Evolutionary conservation across 2,329 filamentous ascomycete genomes (phyloP).

Genomic region (Ambrosiella xylebori): DNA sequence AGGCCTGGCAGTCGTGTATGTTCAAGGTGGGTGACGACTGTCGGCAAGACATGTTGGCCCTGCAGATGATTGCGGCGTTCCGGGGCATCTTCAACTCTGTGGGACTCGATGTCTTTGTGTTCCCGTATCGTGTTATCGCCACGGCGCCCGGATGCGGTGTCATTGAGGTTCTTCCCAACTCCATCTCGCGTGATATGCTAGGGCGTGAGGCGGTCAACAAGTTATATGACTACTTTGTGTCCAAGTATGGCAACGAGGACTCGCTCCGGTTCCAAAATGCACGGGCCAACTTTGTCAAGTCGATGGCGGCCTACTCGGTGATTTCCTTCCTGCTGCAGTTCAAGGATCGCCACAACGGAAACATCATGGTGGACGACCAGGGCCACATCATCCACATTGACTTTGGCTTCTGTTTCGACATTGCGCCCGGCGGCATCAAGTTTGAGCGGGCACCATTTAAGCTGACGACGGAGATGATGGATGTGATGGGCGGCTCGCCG

Average conservation of each 20-base stretch:
- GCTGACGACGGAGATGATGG: conserved; percentile 90
- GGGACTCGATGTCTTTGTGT: conserved; percentile 90
- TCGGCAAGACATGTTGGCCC: conserved; percentile 83
- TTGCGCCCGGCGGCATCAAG: conserved; percentile 87
- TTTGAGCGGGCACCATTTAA: conserved; percentile 99
- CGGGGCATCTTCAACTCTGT: conserved; percentile 91
- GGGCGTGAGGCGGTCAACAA: conserved; percentile 96
- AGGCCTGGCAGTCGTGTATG: conserved; percentile 98
- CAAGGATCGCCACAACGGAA: conserved; percentile 98
- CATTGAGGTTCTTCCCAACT: conserved; percentile 94
- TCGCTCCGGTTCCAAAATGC: conserved; percentile 89
- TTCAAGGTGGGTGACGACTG: conserved; percentile 99
- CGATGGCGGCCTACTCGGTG: conserved; percentile 95
- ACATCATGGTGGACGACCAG: conserved; percentile 97
- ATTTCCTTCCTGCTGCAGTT: conserved; percentile 95
- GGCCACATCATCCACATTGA: conserved; percentile 98
- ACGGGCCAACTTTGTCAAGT: conserved; percentile 94
- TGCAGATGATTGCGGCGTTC: conserved; percentile 97
- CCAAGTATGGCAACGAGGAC: conserved; percentile 93
- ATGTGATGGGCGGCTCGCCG: conserved; percentile 87
- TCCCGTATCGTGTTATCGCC: conserved; percentile 90
- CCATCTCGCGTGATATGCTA: conserved; percentile 96
- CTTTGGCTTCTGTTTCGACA: conserved; percentile 99
- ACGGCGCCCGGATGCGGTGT: conserved; percentile 95
- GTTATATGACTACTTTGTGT: conserved; percentile 94